These are phyloP conservation scores for Moelleriella libera DNA, from an alignment of 2,329 filamentous ascomycete genomes.

Conservation along the genomic window DNA sequence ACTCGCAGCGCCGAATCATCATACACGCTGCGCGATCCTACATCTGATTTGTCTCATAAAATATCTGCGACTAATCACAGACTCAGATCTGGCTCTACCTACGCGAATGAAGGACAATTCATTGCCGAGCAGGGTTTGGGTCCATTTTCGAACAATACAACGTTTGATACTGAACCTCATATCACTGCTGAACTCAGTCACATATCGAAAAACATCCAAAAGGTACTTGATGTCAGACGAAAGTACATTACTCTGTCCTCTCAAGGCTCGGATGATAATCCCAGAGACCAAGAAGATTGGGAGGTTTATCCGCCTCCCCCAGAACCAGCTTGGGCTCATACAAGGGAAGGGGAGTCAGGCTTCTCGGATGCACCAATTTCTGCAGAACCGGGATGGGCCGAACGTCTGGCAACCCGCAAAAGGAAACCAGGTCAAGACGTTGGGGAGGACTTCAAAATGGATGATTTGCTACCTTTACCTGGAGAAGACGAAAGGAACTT, in stretches of 20 bases:
- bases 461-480: constrained; percentile 64
- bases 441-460: constrained; percentile 80
- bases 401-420: constrained; percentile 30
- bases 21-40: too few species aligned
- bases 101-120: neutral
- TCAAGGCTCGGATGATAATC: constrained; percentile 73
- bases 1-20: too few species aligned
- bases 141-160: constrained; percentile 44
- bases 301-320: constrained; percentile 83
- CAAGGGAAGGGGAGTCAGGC: constrained; percentile 7
- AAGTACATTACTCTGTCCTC: constrained; percentile 80
- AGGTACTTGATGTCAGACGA: constrained; percentile 73
- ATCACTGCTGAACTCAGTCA: constrained; percentile 71
- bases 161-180: constrained; percentile 59
- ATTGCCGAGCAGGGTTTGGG: constrained; percentile 37
- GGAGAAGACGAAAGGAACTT: constrained; percentile 58
- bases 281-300: constrained; percentile 73
- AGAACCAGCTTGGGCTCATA: constrained; percentile 64
- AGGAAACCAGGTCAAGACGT: constrained; percentile 84
- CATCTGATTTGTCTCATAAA: too few species aligned
- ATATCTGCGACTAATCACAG: too few species aligned
- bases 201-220: constrained; percentile 85
- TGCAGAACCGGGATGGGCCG: neutral
- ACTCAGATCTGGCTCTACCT: too few species aligned
- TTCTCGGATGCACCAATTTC: constrained; percentile 5